A percentile compares a stretch with the other conserved stretches of the same genome.
Evolutionary conservation across 345 rosid species (phyloP).

Genomic region (rapeseed (Brassica napus)): DNA sequence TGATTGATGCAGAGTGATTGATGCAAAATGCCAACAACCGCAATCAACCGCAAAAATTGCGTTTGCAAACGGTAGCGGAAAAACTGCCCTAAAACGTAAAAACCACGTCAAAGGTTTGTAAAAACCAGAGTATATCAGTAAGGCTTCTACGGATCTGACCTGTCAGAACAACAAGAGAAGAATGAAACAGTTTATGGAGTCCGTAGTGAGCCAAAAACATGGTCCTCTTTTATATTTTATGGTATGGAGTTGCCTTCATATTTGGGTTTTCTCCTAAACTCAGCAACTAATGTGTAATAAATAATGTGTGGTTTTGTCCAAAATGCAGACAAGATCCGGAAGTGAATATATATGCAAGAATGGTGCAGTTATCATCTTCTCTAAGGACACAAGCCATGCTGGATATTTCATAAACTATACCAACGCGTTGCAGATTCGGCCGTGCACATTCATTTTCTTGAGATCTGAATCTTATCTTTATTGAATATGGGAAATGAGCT

Average conservation of each 20-base stretch:
- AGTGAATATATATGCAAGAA: conserved; percentile 8
- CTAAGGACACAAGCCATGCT: conserved; percentile 9
- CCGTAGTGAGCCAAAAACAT: neutral
- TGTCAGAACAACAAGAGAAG: neutral
- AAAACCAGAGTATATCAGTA: neutral
- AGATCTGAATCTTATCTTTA: conserved; percentile 12
- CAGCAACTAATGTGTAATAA: neutral
- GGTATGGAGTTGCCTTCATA: neutral
- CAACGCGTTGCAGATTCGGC: neutral
- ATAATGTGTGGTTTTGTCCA: neutral
- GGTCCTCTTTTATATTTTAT: neutral
- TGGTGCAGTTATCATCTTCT: conserved; percentile 4
- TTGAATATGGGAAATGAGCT: conserved; percentile 10
- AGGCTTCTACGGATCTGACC: neutral
- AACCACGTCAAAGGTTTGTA: neutral
- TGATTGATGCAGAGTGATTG: too few species aligned
- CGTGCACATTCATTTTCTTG: conserved; percentile 2
- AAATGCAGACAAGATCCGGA: conserved; percentile 8
- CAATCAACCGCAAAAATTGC: too few species aligned
- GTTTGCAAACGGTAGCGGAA: too few species aligned
- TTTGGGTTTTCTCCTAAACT: neutral
- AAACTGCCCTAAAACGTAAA: too few species aligned
- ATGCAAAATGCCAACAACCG: too few species aligned
- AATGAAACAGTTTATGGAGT: neutral
- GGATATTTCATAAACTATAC: neutral